Evolutionary conservation across 108 stramenopile genomes (phyloP), one percentile per base, ranked within the genome.

Genomic region (Nitzschia sp.): DNA sequence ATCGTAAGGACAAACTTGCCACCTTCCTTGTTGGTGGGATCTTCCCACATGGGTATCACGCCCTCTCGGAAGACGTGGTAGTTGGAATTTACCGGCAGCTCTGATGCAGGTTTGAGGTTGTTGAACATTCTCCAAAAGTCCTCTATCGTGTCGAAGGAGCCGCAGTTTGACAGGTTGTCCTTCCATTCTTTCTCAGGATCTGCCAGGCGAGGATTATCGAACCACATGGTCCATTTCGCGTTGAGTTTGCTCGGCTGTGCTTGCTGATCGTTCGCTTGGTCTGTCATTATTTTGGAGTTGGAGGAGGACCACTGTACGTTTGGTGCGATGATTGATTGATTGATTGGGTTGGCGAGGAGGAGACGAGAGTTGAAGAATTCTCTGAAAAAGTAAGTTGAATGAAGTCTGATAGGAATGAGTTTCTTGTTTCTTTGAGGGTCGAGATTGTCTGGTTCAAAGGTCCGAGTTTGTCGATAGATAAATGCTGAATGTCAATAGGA

Each of bases 11-110:
- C 85, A 66, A 91, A 96, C 67, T 96, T 96, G 30, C 95, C 95
- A 23, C 95, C 95, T 11, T 90, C 66, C 45, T 71, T 71, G 58
- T 93, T 93, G 44, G 71, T 62, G n/a, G 86, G 81, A 58, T 95
- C 94, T 80, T 97, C 96, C 96, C 96, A 97, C 87, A 93, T 94
- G 58, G 96, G 96, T 68, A 85, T 71, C n/a, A 94, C 77, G 8
- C 94, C 93, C 35, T 93, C 80, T 44, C 86, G 84, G 75, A 97
- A 97, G 35, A 97, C 77, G 58, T 92, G 91, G 73, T 96, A 97
- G 79, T 96, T 96, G 63, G 85, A 83, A 53, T 80, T 77, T 26
- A 78, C 33, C 23, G 79, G 41, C n/a, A 92, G 69, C 23, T 72
- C 44, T 44, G 77, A 80, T 6, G 92, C 72, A 45, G 96, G 93